Evolutionary conservation across 2,329 filamentous ascomycete species (phyloP).

Genomic region (Lachnellula cervina): DNA sequence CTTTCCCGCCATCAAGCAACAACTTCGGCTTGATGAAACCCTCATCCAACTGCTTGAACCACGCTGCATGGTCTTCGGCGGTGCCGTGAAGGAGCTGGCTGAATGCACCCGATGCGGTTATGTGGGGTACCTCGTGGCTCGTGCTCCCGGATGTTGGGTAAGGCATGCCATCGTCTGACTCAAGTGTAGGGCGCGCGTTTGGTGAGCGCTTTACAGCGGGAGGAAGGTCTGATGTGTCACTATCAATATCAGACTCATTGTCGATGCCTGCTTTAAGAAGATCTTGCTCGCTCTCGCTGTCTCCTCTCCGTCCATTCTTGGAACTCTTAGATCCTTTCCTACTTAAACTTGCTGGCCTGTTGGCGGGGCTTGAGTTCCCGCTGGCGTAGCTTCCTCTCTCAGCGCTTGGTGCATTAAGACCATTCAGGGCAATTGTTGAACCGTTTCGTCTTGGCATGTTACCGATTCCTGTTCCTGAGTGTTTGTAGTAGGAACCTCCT

Average conservation of each 20-base stretch:
- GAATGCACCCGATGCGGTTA: constrained; percentile 69
- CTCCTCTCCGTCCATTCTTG: constrained; percentile 30
- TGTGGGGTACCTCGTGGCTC: constrained; percentile 34
- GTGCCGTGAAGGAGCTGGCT: constrained; percentile 72
- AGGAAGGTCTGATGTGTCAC: constrained; percentile 62
- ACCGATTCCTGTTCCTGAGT: constrained; percentile 67
- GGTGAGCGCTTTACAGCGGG: constrained; percentile 45
- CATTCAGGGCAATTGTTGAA: constrained; percentile 42
- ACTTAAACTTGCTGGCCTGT: constrained; percentile 42
- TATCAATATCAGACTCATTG: constrained; percentile 55
- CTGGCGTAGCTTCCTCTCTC: constrained; percentile 35
- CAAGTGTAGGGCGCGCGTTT: constrained; percentile 11
- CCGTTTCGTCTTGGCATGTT: constrained; percentile 61
- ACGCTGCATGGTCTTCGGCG: constrained; percentile 79
- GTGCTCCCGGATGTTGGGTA: constrained; percentile 31
- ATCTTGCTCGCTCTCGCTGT: constrained; percentile 51
- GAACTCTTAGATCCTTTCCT: constrained; percentile 43
- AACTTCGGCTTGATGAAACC: constrained; percentile 92
- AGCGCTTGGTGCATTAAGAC: constrained; percentile 41
- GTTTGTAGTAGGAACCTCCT: constrained; percentile 61
- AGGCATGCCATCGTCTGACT: constrained; percentile 14
- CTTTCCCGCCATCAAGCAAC: constrained; percentile 63
- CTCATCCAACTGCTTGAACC: constrained; percentile 91
- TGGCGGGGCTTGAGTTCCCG: constrained; percentile 27
- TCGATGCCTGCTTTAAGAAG: constrained; percentile 49